phyloP scores from a whole-genome alignment of 2,329 filamentous ascomycete species.

The Dothistroma septosporum region DNA sequence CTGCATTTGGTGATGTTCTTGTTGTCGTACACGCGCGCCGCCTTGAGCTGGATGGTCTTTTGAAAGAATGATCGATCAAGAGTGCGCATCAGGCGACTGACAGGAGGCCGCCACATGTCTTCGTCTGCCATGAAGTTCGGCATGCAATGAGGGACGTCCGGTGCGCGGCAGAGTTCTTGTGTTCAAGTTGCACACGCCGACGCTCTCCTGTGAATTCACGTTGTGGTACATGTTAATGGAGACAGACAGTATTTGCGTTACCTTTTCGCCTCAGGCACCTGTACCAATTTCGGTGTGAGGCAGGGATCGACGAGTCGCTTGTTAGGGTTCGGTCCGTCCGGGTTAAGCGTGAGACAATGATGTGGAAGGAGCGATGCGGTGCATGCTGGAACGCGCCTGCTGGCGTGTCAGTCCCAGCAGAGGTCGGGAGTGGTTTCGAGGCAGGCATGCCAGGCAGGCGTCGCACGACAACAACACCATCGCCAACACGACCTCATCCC shows the following conservation, averaged over 20 bases:
- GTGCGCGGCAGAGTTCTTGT: too few species aligned
- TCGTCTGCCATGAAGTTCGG: conserved; percentile 24
- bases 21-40: conserved; percentile 70
- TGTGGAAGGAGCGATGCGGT: too few species aligned
- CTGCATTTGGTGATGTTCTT: conserved; percentile 71
- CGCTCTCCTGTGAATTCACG: not conserved
- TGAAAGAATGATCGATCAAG: conserved; percentile 82
- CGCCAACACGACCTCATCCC: not conserved
- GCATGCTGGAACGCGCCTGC: too few species aligned
- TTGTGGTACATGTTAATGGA: conserved; percentile 11
- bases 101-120: conserved; percentile 70
- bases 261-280: not conserved
- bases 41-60: conserved; percentile 69
- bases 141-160: not conserved
- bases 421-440: too few species aligned
- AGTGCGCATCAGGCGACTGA: conserved; percentile 71
- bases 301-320: too few species aligned
- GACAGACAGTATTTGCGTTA: not conserved
- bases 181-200: too few species aligned
- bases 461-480: not conserved
- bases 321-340: not conserved
- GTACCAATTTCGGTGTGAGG: not conserved
- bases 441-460: too few species aligned
- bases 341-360: not conserved
- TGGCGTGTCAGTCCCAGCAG: too few species aligned